Percentiles rank a stretch among this genome's conserved stretches.
These are phyloP conservation scores for Fagopyrum tataricum DNA, from an alignment of 148 eudicot species.

Conservation along the genomic window DNA sequence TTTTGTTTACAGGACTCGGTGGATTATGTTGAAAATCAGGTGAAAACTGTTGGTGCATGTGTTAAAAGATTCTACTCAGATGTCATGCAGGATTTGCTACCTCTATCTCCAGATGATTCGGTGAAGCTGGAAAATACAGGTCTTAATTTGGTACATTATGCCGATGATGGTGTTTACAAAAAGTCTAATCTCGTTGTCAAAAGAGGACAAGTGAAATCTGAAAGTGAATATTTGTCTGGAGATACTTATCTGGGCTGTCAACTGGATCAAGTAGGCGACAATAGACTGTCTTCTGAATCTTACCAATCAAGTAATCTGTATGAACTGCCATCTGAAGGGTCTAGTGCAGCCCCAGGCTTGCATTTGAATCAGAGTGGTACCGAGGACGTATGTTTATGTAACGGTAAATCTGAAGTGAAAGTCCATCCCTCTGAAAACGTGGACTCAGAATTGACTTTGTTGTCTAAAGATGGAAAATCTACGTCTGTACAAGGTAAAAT, in stretches of 20 bases:
- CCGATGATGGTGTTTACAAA: constrained; percentile 24
- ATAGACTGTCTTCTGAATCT: constrained; percentile 10
- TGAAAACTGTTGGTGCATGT: constrained; percentile 56
- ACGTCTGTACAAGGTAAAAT: neutral
- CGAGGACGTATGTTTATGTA: neutral
- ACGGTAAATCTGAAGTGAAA: neutral
- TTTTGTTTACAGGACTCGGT: constrained; percentile 55
- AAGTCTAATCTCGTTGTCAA: constrained; percentile 28
- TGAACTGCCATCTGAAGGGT: constrained; percentile 10
- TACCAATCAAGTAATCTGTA: neutral
- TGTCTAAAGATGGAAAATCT: constrained; percentile 6
- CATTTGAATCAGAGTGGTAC: neutral
- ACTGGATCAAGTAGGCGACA: constrained; percentile 5
- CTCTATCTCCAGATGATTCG: constrained; percentile 37
- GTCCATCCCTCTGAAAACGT: neutral
- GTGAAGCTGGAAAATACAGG: constrained; percentile 34
- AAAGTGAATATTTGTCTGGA: constrained; percentile 16
- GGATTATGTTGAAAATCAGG: constrained; percentile 67
- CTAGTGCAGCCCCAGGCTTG: constrained; percentile 9
- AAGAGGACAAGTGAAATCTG: constrained; percentile 19
- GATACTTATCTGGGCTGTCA: constrained; percentile 19
- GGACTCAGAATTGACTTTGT: neutral
- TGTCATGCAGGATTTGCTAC: constrained; percentile 58
- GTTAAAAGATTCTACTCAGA: constrained; percentile 79
- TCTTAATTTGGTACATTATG: constrained; percentile 29